phyloP scores from a whole-genome alignment of 2,329 filamentous ascomycete species.

The Fusarium illudens region DNA sequence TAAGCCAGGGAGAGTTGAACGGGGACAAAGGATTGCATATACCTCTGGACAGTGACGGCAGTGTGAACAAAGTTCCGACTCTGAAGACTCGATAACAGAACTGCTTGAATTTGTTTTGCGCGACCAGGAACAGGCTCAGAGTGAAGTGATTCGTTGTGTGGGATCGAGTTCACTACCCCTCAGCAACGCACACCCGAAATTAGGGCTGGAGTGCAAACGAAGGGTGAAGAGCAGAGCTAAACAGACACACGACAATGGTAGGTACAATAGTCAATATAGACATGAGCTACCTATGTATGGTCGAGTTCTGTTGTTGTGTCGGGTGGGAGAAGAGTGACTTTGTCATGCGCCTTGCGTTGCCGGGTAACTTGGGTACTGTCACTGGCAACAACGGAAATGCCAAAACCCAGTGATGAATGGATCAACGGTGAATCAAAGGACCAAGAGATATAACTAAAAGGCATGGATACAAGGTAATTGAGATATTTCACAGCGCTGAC shows the following conservation, averaged over 20 bases:
- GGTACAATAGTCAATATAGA: background rate
- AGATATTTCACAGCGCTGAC: too few relatives aligned
- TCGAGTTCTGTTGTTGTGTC: background rate
- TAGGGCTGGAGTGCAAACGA: background rate
- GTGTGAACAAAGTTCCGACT: background rate
- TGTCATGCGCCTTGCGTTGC: slow-evolving; percentile 11
- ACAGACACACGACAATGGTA: too few relatives aligned
- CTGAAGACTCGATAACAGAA: background rate
- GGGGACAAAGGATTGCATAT: background rate
- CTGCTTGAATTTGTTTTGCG: background rate
- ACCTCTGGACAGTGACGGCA: background rate
- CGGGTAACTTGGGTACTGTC: slow-evolving; percentile 1
- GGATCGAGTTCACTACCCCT: background rate
- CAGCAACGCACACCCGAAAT: background rate
- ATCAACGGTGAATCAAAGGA: background rate
- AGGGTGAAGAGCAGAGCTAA: background rate
- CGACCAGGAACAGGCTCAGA: background rate
- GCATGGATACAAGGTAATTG: background rate
- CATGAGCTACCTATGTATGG: too few relatives aligned
- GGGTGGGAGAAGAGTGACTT: background rate
- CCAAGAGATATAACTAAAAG: fast-evolving
- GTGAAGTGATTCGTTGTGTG: background rate
- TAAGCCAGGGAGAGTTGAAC: background rate
- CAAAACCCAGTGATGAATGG: background rate
- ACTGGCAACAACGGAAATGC: background rate